Evolutionary conservation across 352 stramenopile species (phyloP).

Genomic region (Aphanomyces euteiches): DNA sequence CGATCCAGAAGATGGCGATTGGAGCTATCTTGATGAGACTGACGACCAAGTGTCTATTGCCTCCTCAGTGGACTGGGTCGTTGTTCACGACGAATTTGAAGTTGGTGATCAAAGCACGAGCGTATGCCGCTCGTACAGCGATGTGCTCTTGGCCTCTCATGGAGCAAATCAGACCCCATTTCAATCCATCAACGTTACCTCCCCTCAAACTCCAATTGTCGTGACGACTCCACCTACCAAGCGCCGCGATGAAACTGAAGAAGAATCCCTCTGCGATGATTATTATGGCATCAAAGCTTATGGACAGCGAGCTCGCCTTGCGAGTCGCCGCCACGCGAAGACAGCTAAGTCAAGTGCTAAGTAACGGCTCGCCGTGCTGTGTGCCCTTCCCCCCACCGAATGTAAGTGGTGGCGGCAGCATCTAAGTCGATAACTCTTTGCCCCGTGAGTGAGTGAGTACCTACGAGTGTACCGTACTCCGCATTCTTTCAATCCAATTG

Average conservation of each 20-base stretch:
- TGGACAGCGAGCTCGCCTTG: slow-evolving; percentile 13
- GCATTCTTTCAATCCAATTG: too few relatives aligned
- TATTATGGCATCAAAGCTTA: slow-evolving; percentile 30
- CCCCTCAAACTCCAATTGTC: not conserved
- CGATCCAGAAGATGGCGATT: slow-evolving; percentile 22
- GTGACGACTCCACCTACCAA: not conserved
- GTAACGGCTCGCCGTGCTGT: not conserved
- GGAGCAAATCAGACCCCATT: slow-evolving; percentile 7
- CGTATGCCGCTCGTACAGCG: slow-evolving; percentile 23
- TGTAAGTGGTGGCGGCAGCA: too few relatives aligned
- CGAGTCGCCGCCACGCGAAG: not conserved
- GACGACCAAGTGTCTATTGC: slow-evolving; percentile 18
- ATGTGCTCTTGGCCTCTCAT: slow-evolving; percentile 18
- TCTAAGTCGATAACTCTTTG: too few relatives aligned
- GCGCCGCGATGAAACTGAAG: not conserved
- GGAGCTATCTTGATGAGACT: slow-evolving; percentile 24
- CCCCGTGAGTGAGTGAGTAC: too few relatives aligned
- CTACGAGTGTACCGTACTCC: too few relatives aligned
- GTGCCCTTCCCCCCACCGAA: too few relatives aligned
- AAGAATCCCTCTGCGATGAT: slow-evolving; percentile 5
- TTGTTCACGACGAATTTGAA: slow-evolving; percentile 26
- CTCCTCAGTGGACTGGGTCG: slow-evolving; percentile 23
- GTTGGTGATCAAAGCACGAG: not conserved
- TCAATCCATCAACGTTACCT: not conserved
- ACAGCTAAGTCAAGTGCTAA: not conserved